A percentile compares a stretch with the other conserved stretches of the same genome.
Evolutionary conservation across 2,329 filamentous ascomycete species (phyloP).

Genomic region (Penicillium sp.): DNA sequence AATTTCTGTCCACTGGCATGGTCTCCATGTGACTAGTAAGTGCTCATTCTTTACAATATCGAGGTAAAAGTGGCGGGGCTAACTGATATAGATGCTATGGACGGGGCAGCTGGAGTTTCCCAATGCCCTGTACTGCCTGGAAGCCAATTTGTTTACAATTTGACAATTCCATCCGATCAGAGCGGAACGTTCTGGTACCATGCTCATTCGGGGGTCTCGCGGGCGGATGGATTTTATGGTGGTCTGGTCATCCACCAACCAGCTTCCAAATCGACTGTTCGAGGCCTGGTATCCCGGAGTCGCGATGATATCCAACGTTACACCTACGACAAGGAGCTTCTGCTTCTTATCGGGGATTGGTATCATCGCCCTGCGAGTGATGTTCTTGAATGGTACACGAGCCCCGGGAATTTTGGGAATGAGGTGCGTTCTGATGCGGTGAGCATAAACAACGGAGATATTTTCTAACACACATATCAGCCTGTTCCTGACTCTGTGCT

Average conservation of each 20-base stretch:
- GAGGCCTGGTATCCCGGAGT: conserved; percentile 13
- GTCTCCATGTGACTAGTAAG: conserved; percentile 43
- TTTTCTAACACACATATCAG: conserved; percentile 25
- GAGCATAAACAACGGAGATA: not conserved
- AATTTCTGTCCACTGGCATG: conserved; percentile 51
- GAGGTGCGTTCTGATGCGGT: conserved; percentile 32
- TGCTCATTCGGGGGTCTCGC: conserved; percentile 45
- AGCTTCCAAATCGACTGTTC: conserved; percentile 21
- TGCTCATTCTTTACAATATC: not conserved
- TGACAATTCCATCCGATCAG: conserved; percentile 41
- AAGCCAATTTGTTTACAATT: conserved; percentile 43
- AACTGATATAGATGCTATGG: conserved; percentile 52
- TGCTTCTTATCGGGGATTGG: conserved; percentile 53
- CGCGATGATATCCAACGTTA: conserved; percentile 12
- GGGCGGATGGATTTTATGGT: conserved; percentile 50
- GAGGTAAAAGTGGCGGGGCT: not conserved
- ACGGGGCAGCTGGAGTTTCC: conserved; percentile 64
- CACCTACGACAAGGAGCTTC: conserved; percentile 41
- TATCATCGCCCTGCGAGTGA: conserved; percentile 47
- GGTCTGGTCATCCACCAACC: conserved; percentile 50
- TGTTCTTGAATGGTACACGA: conserved; percentile 47
- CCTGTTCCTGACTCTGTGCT: conserved; percentile 51
- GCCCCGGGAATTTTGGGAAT: conserved; percentile 45
- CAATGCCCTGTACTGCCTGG: conserved; percentile 68
- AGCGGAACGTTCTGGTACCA: conserved; percentile 53